Percentiles rank a stretch among this genome's conserved stretches.
Conservation (phyloP, 163 green algal species). For the Chlamydomonas reinhardtii region DNA sequence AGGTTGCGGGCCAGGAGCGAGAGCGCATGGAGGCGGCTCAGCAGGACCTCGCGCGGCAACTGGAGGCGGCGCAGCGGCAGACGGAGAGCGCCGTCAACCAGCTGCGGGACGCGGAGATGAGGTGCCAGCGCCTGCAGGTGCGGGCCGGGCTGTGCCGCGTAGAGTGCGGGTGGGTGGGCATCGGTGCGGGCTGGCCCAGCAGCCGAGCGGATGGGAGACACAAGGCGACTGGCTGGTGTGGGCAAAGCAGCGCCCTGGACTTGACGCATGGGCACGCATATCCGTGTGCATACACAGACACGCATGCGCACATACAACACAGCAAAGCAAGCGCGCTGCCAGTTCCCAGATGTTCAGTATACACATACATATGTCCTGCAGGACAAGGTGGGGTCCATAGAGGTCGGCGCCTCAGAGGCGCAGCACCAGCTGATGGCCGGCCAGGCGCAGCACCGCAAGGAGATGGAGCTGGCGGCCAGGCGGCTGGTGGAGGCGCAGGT, state of each 20-base stretch:
- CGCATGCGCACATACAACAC: no score
- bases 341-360: no score
- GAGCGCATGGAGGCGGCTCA: slow-evolving; percentile 25
- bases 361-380: background rate
- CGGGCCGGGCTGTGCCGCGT: background rate
- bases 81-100: slow-evolving; percentile 49
- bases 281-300: no score
- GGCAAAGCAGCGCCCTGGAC: no score
- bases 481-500: slow-evolving; percentile 36
- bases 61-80: slow-evolving; percentile 40
- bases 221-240: no score
- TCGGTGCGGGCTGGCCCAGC: no score
- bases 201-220: no score
- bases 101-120: slow-evolving; percentile 43
- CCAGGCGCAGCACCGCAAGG: slow-evolving; percentile 40
- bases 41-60: slow-evolving; percentile 21
- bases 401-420: background rate
- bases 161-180: no score
- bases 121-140: slow-evolving; percentile 30
- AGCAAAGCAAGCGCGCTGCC: no score
- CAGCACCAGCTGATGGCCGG: slow-evolving; percentile 18
- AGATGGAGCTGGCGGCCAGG: slow-evolving; percentile 41
- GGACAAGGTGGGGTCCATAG: background rate
- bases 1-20: background rate
- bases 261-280: no score